Evolutionary conservation across 805 yeast species (phyloP).

Genomic region (Tetrapisispora fleetii): DNA sequence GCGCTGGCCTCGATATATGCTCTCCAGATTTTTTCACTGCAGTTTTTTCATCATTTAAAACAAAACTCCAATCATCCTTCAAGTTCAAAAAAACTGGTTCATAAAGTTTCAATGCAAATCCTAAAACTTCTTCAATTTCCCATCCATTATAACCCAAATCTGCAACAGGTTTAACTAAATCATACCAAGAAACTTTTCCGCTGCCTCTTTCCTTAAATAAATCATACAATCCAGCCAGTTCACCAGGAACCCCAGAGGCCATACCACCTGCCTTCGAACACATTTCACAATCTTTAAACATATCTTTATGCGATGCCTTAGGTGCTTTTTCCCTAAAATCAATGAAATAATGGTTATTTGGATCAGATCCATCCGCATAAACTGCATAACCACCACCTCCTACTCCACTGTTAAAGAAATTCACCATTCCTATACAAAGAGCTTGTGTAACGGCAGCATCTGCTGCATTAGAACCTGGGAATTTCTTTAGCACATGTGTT

Average conservation of each 20-base stretch:
- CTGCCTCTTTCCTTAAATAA: slow-evolving; percentile 55
- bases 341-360: slow-evolving; percentile 46
- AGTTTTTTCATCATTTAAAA: slow-evolving; percentile 30
- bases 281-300: slow-evolving; percentile 44
- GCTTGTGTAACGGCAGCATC: slow-evolving; percentile 89
- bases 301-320: slow-evolving; percentile 43
- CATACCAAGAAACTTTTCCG: slow-evolving; percentile 61
- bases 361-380: slow-evolving; percentile 19
- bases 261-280: slow-evolving; percentile 69
- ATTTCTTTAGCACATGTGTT: slow-evolving; percentile 19
- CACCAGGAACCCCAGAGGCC: slow-evolving; percentile 90
- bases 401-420: slow-evolving; percentile 77
- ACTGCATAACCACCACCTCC: slow-evolving; percentile 88
- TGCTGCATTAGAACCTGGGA: slow-evolving; percentile 65
- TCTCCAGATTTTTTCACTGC: slow-evolving; percentile 49
- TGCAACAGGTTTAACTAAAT: slow-evolving; percentile 67
- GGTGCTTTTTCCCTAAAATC: slow-evolving; percentile 94
- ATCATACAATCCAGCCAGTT: slow-evolving; percentile 68
- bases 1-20: slow-evolving; percentile 42
- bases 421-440: slow-evolving; percentile 75
- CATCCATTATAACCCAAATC: slow-evolving; percentile 59
- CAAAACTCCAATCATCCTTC: slow-evolving; percentile 47
- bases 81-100: slow-evolving; percentile 25
- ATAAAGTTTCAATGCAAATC: slow-evolving; percentile 33
- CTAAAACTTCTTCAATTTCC: slow-evolving; percentile 38